phyloP scores from a whole-genome alignment of 768 basidiomycete species.

The Chalciporus sphaerocephalus region DNA sequence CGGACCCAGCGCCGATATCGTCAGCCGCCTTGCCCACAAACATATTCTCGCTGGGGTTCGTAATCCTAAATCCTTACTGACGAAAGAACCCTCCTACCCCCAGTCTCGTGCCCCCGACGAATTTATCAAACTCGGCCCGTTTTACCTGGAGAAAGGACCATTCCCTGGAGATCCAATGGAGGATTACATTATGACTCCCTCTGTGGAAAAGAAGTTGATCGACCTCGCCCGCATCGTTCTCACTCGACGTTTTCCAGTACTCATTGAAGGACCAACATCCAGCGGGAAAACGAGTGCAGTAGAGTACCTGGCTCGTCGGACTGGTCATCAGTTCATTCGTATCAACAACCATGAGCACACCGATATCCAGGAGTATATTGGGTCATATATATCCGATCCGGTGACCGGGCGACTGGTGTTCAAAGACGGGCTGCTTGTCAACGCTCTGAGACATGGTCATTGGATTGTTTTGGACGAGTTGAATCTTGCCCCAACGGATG shows the following conservation, averaged over 20 bases:
- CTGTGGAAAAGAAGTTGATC: slow-evolving; percentile 89
- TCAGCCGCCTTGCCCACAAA: slow-evolving; percentile 65
- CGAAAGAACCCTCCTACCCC: slow-evolving; percentile 61
- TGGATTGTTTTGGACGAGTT: slow-evolving; percentile 99
- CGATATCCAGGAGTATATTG: slow-evolving; percentile 97
- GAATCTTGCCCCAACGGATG: slow-evolving; percentile 96
- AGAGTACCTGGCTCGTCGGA: slow-evolving; percentile 88
- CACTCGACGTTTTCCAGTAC: slow-evolving; percentile 85
- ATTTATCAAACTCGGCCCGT: slow-evolving; percentile 84
- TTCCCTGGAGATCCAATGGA: slow-evolving; percentile 58
- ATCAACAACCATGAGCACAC: slow-evolving; percentile 99
- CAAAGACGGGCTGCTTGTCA: slow-evolving; percentile 90
- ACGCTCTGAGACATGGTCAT: slow-evolving; percentile 84
- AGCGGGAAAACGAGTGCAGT: slow-evolving; percentile 96
- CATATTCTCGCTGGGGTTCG: slow-evolving; percentile 76
- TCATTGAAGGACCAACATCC: slow-evolving; percentile 97
- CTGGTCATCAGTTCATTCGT: slow-evolving; percentile 92
- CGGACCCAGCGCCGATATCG: slow-evolving; percentile 58
- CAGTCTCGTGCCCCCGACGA: slow-evolving; percentile 43
- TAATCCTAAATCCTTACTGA: slow-evolving; percentile 71
- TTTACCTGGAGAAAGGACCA: slow-evolving; percentile 81
- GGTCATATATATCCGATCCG: slow-evolving; percentile 92
- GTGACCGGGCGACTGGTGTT: slow-evolving; percentile 91
- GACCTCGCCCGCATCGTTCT: slow-evolving; percentile 90
- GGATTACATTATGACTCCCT: slow-evolving; percentile 92